phyloP scores from a whole-genome alignment of 352 stramenopile species.

The Globisporangium alternatum region DNA sequence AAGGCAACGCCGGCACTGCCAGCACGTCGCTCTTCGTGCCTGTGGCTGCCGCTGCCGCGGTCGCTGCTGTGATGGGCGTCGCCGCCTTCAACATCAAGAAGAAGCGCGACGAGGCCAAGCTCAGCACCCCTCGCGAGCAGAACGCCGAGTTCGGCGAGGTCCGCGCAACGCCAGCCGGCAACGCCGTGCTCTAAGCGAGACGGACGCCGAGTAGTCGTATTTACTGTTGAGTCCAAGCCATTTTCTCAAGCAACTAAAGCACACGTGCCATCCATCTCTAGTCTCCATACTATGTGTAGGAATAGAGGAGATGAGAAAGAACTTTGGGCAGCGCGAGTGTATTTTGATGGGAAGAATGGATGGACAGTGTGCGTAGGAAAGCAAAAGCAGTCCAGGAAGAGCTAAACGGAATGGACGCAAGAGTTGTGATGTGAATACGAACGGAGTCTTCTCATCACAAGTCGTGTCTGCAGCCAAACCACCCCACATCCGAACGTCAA shows the following conservation, averaged over 20 bases:
- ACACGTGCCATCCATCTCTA: not conserved
- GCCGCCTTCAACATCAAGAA: constrained; percentile 11
- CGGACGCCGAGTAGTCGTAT: not conserved
- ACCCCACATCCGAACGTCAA: too few species aligned
- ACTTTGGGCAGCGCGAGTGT: not conserved
- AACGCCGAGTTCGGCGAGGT: constrained; percentile 6
- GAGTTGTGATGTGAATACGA: not conserved
- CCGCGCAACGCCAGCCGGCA: constrained; percentile 8
- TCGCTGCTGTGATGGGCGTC: constrained; percentile 3
- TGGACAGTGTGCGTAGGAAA: not conserved
- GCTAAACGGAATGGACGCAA: not conserved
- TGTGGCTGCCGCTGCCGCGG: not conserved
- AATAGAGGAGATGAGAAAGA: constrained; percentile 2
- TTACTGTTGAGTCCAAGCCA: constrained; percentile 2
- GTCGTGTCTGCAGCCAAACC: too few species aligned
- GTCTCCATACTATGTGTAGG: not conserved
- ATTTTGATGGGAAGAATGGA: constrained; percentile 2
- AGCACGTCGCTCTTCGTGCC: not conserved
- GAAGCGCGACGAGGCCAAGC: constrained; percentile 11
- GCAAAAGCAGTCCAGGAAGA: not conserved
- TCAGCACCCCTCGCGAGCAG: constrained; percentile 10
- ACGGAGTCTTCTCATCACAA: too few species aligned
- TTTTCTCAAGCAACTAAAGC: not conserved
- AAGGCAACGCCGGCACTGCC: not conserved
- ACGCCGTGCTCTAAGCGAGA: constrained; percentile 9